Percentiles rank a stretch among this genome's conserved stretches.
These are phyloP conservation scores for Asclepias syriaca DNA, from an alignment of 257 asterid species.

Conservation along the genomic window DNA sequence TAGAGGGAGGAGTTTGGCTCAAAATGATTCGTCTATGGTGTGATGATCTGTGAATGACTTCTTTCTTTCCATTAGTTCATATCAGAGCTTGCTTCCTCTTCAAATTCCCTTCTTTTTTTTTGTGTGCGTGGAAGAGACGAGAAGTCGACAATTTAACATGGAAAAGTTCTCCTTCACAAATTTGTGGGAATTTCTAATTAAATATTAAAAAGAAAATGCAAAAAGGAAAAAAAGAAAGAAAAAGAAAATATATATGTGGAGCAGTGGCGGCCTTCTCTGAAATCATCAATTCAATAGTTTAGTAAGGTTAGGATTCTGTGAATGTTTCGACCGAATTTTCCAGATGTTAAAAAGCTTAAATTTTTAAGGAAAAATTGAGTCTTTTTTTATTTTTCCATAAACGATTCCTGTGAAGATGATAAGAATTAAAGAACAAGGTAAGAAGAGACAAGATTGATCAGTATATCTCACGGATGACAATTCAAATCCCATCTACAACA, in stretches of 20 bases:
- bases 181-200: neutral
- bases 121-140: too few species aligned
- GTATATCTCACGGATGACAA: constrained; percentile 20
- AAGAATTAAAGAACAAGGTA: neutral
- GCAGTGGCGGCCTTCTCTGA: neutral
- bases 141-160: too few species aligned
- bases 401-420: neutral
- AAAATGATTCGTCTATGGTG: constrained; percentile 19
- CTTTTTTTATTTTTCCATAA: neutral
- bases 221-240: neutral
- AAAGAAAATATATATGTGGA: neutral
- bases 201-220: neutral
- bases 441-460: neutral
- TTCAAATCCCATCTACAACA: constrained; percentile 24
- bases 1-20: constrained; percentile 50
- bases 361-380: neutral
- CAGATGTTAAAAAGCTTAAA: too few species aligned
- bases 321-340: too few species aligned
- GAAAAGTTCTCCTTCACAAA: neutral
- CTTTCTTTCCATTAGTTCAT: too few species aligned
- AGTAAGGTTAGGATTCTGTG: too few species aligned
- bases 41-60: too few species aligned
- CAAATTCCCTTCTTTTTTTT: too few species aligned
- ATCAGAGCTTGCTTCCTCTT: too few species aligned
- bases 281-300: too few species aligned